phyloP scores from a whole-genome alignment of 2,329 filamentous ascomycete species.

The Microdochium trichocladiopsis region DNA sequence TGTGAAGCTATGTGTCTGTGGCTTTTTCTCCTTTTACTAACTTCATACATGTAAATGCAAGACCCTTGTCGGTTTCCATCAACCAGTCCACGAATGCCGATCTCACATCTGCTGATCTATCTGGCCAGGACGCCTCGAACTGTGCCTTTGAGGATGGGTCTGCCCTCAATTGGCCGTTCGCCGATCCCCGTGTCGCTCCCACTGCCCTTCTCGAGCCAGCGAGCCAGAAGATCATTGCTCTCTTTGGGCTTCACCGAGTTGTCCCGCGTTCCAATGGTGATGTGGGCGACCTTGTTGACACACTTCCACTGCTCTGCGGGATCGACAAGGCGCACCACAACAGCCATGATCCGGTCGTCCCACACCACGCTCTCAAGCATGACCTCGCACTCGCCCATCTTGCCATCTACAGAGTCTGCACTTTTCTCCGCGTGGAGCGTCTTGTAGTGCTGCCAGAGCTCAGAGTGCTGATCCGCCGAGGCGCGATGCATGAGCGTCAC shows the following conservation, averaged over 20 bases:
- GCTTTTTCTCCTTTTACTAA: too few species aligned
- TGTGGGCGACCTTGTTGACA: constrained; percentile 72
- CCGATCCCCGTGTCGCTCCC: constrained; percentile 34
- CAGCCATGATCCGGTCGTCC: constrained; percentile 82
- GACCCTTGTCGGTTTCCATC: background rate
- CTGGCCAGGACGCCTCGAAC: constrained; percentile 42
- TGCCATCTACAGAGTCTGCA: constrained; percentile 23
- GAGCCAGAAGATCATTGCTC: constrained; percentile 75
- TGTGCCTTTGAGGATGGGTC: constrained; percentile 37
- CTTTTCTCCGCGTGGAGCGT: constrained; percentile 37
- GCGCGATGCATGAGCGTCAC: constrained; percentile 88
- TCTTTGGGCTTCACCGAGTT: constrained; percentile 80
- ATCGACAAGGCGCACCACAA: constrained; percentile 70
- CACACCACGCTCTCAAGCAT: constrained; percentile 68
- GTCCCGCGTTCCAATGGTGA: constrained; percentile 81
- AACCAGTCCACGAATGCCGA: background rate
- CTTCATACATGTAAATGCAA: too few species aligned
- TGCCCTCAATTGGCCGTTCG: constrained; percentile 42
- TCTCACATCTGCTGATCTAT: constrained; percentile 19
- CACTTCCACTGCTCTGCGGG: constrained; percentile 55
- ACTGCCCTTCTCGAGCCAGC: constrained; percentile 59
- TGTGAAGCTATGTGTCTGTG: too few species aligned
- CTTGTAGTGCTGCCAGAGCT: constrained; percentile 70
- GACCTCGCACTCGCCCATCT: constrained; percentile 59
- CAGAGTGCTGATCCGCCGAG: constrained; percentile 48